Evolutionary conservation across 805 yeast genomes (phyloP).

Genomic region (Metschnikowia amazonensis): DNA sequence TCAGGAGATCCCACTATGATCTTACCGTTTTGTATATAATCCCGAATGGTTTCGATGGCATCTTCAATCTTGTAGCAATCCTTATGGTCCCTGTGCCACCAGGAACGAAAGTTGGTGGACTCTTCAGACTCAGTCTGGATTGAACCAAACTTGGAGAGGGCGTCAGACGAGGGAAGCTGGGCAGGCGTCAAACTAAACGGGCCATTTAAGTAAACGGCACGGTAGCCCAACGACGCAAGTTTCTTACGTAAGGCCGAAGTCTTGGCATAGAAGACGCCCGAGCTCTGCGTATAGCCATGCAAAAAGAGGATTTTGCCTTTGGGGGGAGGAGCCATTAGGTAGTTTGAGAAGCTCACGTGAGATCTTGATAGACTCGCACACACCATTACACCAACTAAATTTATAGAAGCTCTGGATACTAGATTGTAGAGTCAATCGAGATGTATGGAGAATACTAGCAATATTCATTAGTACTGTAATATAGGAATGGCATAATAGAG

Average conservation of each 20-base stretch:
- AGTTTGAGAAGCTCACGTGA: too few species aligned
- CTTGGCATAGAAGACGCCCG: slow-evolving; percentile 78
- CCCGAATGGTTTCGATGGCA: slow-evolving; percentile 45
- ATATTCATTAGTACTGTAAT: too few species aligned
- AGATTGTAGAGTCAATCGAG: too few species aligned
- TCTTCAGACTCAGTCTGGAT: slow-evolving; percentile 34
- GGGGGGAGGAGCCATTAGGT: neutral
- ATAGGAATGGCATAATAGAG: too few species aligned
- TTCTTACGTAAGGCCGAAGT: slow-evolving; percentile 85
- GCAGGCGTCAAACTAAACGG: slow-evolving; percentile 63
- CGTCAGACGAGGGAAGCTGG: slow-evolving; percentile 71
- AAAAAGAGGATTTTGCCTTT: slow-evolving; percentile 68
- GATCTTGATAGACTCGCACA: too few species aligned
- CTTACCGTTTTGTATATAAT: slow-evolving; percentile 57
- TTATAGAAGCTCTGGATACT: too few species aligned
- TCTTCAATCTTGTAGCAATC: slow-evolving; percentile 43
- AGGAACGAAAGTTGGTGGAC: slow-evolving; percentile 47
- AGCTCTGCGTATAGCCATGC: slow-evolving; percentile 89
- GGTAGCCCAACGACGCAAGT: slow-evolving; percentile 60
- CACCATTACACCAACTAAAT: too few species aligned
- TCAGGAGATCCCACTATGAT: slow-evolving; percentile 28
- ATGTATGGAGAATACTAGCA: too few species aligned
- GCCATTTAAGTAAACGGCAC: slow-evolving; percentile 74
- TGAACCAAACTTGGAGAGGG: slow-evolving; percentile 46
- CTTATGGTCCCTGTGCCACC: slow-evolving; percentile 69